phyloP scores from a whole-genome alignment of 1,139 yeast species.

The Magnusiomyces ingens region DNA sequence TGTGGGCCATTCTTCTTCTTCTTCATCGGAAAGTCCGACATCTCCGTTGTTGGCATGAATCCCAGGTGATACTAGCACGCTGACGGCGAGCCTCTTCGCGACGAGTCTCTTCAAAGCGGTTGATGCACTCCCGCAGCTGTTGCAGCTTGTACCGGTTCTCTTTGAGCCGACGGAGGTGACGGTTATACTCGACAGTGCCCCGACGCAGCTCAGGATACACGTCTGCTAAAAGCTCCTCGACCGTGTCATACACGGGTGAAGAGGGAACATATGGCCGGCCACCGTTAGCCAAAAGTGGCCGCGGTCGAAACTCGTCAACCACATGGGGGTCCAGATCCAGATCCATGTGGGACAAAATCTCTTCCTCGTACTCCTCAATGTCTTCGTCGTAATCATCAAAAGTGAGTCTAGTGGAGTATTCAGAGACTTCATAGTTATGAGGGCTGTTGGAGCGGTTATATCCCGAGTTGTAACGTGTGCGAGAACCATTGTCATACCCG shows the following conservation, averaged over 20 bases:
- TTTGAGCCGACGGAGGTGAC: slow-evolving; percentile 21
- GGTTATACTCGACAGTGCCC: slow-evolving; percentile 18
- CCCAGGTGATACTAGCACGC: not conserved
- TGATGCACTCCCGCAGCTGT: slow-evolving; percentile 19
- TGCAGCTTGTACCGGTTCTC: slow-evolving; percentile 23
- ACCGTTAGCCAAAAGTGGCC: slow-evolving; percentile 26
- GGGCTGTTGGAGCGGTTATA: too few species aligned
- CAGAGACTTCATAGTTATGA: too few species aligned
- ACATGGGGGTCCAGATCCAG: slow-evolving; percentile 22
- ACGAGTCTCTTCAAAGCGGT: slow-evolving; percentile 14
- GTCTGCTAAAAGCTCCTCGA: slow-evolving; percentile 22
- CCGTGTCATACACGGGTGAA: slow-evolving; percentile 20
- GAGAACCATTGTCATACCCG: too few species aligned
- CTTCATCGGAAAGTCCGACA: too few species aligned
- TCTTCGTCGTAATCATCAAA: not conserved
- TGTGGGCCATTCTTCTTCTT: too few species aligned
- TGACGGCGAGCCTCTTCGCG: not conserved
- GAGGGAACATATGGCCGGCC: slow-evolving; percentile 26
- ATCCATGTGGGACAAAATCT: slow-evolving; percentile 19
- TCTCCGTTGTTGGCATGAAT: not conserved
- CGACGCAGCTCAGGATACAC: slow-evolving; percentile 21
- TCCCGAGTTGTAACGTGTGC: too few species aligned
- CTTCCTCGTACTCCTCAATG: slow-evolving; percentile 20
- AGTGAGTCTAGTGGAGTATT: not conserved
- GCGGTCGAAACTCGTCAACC: slow-evolving; percentile 24